Percentiles rank a stretch among this genome's conserved stretches.
phyloP scores from a whole-genome alignment of 2,329 filamentous ascomycete species.

The Rhinocladiella mackenziei region DNA sequence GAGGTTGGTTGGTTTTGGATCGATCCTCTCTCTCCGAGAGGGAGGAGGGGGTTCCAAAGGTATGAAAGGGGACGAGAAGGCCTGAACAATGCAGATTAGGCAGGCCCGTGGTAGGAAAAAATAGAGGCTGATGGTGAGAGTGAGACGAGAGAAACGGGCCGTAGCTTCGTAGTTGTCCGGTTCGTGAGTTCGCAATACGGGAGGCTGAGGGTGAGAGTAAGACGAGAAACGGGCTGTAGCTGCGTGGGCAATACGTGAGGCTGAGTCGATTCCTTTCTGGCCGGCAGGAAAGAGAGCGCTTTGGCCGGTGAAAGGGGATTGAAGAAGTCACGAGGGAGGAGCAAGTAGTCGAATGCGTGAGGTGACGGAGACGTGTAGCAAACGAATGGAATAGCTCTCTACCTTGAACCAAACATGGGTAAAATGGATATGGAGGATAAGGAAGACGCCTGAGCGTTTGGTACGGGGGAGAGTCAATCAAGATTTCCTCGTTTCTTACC shows the following conservation, averaged over 20 bases:
- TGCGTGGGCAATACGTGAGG: too few relatives aligned
- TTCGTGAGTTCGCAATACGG: slow-evolving; percentile 1
- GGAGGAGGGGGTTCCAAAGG: neutral
- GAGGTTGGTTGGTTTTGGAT: slow-evolving; percentile 5
- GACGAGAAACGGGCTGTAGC: neutral
- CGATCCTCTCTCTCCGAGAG: neutral
- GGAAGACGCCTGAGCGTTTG: neutral
- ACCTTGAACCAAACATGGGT: slow-evolving; percentile 8
- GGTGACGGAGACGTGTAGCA: neutral
- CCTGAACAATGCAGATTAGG: slow-evolving; percentile 18
- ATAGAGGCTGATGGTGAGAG: neutral
- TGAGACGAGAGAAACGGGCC: too few relatives aligned
- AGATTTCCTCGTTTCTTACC: neutral
- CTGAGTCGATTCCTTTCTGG: slow-evolving; percentile 22
- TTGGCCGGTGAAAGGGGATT: slow-evolving; percentile 2
- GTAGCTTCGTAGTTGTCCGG: too few relatives aligned
- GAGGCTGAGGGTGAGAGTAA: slow-evolving; percentile 10
- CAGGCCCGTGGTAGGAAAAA: slow-evolving; percentile 7
- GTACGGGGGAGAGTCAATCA: too few relatives aligned
- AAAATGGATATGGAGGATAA: slow-evolving; percentile 1
- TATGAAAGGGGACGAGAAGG: slow-evolving; percentile 43
- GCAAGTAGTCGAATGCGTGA: neutral
- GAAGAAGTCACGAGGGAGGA: slow-evolving; percentile 1
- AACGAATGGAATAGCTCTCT: slow-evolving; percentile 10
- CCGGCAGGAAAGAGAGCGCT: slow-evolving; percentile 24